These are phyloP conservation scores for Zarea fungicola DNA, from an alignment of 2,329 filamentous ascomycete genomes.

Conservation along the genomic window DNA sequence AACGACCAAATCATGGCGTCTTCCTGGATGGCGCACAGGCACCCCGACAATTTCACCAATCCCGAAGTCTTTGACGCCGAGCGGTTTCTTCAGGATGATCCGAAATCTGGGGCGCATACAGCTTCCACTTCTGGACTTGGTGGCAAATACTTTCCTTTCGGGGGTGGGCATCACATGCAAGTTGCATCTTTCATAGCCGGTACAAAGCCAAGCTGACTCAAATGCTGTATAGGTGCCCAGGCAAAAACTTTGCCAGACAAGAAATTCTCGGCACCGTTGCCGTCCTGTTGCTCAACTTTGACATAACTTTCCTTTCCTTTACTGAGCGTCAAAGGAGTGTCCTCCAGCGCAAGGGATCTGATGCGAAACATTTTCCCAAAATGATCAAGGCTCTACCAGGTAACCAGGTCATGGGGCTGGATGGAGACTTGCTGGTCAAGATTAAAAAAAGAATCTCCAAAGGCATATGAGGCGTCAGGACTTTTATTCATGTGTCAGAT, in stretches of 20 bases:
- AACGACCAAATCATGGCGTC: conserved; percentile 1
- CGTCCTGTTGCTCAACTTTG: not conserved
- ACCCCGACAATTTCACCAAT: not conserved
- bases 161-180: not conserved
- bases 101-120: not conserved
- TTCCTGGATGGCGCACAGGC: conserved; percentile 1
- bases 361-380: not conserved
- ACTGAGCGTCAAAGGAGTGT: not conserved
- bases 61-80: not conserved
- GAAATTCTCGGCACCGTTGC: not conserved
- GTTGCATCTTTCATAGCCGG: not conserved
- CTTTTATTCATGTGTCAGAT: not conserved
- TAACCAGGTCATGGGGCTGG: not conserved
- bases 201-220: not conserved
- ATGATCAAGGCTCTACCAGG: not conserved
- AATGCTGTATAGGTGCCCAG: not conserved
- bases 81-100: not conserved
- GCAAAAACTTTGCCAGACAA: not conserved
- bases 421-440: conserved; percentile 1
- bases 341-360: not conserved
- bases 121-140: not conserved
- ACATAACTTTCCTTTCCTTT: not conserved
- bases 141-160: not conserved
- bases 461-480: not conserved
- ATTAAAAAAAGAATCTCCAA: not conserved